Base-by-base conservation (phyloP, 495 filamentous ascomycete species). In the Neurospora cerealis region DNA sequence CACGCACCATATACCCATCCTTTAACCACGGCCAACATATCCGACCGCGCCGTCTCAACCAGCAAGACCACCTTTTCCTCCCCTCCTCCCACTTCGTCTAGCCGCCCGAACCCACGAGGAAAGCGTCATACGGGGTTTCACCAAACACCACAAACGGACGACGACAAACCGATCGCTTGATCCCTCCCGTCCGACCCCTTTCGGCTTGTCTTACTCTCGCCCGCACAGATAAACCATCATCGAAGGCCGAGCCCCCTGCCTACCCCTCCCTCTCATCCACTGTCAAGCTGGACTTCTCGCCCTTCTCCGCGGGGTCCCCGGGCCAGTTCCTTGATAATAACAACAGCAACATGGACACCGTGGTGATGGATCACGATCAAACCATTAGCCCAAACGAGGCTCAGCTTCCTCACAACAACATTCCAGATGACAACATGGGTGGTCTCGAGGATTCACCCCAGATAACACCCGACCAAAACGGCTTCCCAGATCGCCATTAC, bases 321-420 rank as follows among this genome's bases (percentile, higher is more conserved):
- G 85, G 79, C 80, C 84, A 86, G 74, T 87, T 85, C 74, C 83
- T 83, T 82, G 82, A 85, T 85, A 80, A 83, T 66, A 75, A 86
- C 74, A 83, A 84, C 76, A 85, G 77, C 85, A 80, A 83, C 69
- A 75, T 87, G 75, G 83, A 84, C 77, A 85, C 77, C 73, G 54
- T 66, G 54, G 54, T 66, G 54, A 86, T 84, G 85, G 85, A 86
- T 73, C 85, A 81, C 39, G 83, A 86, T 62, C 82, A 79, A 70
- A 34, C 54, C 32, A 66, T 66, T 19, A 66, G 54, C 54, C 54
- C 54, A 66, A 36, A 34, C 28, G 54, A 66, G 28, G 54, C 54
- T 66, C 54, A 66, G 54, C 15, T 62, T 62, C 54, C 54, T 7
- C 54, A 66, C 15, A 34, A 60, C 48, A 60, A 36, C 54, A 66